A percentile compares a stretch with the other conserved stretches of the same genome.
Conservation (phyloP, 441 rosid genomes). For the Rhodomyrtus psidioides region DNA sequence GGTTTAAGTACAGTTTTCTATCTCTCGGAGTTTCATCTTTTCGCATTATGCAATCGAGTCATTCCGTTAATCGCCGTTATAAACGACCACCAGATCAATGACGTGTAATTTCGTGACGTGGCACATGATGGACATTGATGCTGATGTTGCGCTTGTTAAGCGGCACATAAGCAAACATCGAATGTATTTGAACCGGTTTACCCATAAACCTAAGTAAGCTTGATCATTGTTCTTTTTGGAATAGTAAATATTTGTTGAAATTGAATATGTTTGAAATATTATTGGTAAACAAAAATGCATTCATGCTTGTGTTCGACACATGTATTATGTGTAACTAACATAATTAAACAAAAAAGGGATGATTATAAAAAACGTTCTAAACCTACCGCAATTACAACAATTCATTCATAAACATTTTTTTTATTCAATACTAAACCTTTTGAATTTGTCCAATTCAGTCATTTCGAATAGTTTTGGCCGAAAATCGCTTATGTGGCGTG, state of each 20-base stretch:
- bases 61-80: fast-evolving
- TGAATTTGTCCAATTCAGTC: too few relatives aligned
- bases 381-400: too few relatives aligned
- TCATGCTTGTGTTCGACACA: neutral
- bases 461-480: too few relatives aligned
- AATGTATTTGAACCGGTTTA: neutral
- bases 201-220: neutral
- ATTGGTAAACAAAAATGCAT: neutral
- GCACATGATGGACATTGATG: neutral
- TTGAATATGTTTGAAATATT: neutral
- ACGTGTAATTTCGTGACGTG: neutral
- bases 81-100: neutral
- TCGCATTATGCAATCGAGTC: neutral
- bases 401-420: too few relatives aligned
- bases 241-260: neutral
- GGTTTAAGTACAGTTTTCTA: neutral
- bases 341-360: neutral
- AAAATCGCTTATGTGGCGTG: too few relatives aligned
- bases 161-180: neutral
- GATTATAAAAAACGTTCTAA: too few relatives aligned
- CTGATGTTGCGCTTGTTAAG: neutral
- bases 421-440: too few relatives aligned
- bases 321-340: neutral
- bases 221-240: neutral
- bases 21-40: neutral